phyloP scores from a whole-genome alignment of 2,329 filamentous ascomycete species.

The Aspergillus tamarii region DNA sequence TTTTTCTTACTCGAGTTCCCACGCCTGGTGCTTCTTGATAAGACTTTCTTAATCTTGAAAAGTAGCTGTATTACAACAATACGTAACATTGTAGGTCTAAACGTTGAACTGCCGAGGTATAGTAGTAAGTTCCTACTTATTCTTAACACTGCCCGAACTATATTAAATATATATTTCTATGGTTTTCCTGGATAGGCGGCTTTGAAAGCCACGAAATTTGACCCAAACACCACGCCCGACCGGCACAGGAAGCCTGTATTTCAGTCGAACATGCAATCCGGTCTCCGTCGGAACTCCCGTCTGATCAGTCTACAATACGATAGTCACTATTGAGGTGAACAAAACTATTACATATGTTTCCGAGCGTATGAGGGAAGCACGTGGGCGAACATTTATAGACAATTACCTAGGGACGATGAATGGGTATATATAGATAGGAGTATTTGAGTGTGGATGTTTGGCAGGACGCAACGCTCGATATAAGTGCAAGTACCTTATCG shows the following conservation, averaged over 20 bases:
- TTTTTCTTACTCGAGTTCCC: too few species aligned
- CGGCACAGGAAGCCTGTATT: background rate
- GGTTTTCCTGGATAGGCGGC: background rate
- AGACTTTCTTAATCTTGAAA: too few species aligned
- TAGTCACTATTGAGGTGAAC: background rate
- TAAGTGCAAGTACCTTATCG: background rate
- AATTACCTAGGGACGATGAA: background rate
- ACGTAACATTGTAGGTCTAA: background rate
- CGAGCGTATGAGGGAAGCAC: background rate
- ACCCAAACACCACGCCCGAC: background rate
- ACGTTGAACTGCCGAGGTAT: background rate
- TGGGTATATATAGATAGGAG: background rate
- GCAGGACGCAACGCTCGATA: background rate
- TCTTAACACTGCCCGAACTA: background rate
- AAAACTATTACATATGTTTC: background rate
- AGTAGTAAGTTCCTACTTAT: background rate
- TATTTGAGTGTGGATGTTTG: background rate
- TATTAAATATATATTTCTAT: background rate
- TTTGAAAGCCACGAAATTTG: background rate
- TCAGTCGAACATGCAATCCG: background rate
- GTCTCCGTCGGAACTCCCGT: slow-evolving; percentile 1
- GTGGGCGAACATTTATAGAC: background rate
- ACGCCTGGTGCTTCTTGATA: too few species aligned
- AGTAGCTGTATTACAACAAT: background rate
- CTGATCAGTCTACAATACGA: background rate